Conservation (phyloP, 2,329 filamentous ascomycete genomes). For the Colletotrichum cordylinicola region DNA sequence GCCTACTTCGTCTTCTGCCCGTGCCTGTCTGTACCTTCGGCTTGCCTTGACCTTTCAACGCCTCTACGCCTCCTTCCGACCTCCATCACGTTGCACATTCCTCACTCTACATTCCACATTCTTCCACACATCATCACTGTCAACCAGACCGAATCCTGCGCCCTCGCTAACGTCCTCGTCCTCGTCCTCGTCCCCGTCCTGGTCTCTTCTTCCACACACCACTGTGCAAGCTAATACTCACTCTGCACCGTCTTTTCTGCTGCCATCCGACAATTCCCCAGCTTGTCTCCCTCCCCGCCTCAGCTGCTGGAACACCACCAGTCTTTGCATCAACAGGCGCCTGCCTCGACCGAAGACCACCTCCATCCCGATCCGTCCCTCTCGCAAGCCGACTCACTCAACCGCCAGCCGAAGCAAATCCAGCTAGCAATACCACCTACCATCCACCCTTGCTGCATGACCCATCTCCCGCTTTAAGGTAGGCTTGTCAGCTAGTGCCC, state of each 20-base stretch:
- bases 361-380: constrained; percentile 9
- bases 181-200: neutral
- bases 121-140: neutral
- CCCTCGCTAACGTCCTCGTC: neutral
- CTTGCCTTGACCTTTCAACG: neutral
- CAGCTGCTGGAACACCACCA: neutral
- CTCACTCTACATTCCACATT: neutral
- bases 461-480: constrained; percentile 8
- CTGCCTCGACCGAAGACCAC: neutral
- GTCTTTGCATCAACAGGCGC: neutral
- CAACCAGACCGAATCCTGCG: neutral
- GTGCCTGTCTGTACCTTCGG: neutral
- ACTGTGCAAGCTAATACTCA: neutral
- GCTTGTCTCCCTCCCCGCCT: neutral
- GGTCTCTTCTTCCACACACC: neutral
- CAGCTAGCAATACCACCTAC: constrained; percentile 1
- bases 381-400: neutral
- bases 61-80: neutral
- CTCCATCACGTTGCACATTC: neutral
- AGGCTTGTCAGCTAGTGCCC: neutral
- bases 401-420: neutral
- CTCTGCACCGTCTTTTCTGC: neutral
- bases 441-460: constrained; percentile 8
- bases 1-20: neutral
- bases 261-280: neutral